Evolutionary conservation across 2,329 filamentous ascomycete genomes (phyloP), one percentile per base, ranked within the genome.

Genomic region (Cladosporium oxysporum): DNA sequence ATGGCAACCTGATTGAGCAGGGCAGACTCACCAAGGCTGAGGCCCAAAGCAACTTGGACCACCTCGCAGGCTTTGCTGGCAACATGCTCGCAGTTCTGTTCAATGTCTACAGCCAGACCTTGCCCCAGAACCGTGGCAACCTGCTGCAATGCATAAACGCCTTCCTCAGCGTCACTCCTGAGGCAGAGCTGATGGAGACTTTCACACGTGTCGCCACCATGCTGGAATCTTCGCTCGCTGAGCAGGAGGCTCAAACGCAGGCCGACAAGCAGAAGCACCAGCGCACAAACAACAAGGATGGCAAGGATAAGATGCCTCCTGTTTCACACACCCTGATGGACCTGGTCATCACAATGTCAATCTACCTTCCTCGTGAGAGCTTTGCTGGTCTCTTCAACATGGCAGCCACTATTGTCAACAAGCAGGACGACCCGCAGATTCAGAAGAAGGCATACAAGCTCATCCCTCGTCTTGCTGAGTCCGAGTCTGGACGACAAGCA

Each of bases 361-460:
- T 94, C 18, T 97, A 99, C 75, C 86, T 99, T 8, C 93, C 95
- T 1, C 85, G 93, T 47, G 88, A 93, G 63, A 96, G 92, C 78
- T 97, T 96, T 71, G 84, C 86, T 21, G 85, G 90, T 5, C 86
- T 99, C 2, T 98, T 99, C 80, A 89, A 89, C 71, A 93, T 98
- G 75, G 91, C 94, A 0, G 85, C 91, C 0, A 85, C 92, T 29
- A 90, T 97, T 66, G 89, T 98, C 71, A 88, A 90, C 76, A 91
- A 90, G 74, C 85, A 90, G 65, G 86, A 91, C 44, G 94, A 98
- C 75, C 91, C 94, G 11, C 94, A 98, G 77, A 83, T 99, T 41
- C 94, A 98, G 78, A 99, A 99, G 87, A 99, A 99, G 81, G 94
- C 95, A 0, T 99, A 99, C 83, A 98, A 98, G 82, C 86, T 99